Percentiles rank a stretch among this genome's conserved stretches.
Conservation (phyloP, 129 eudicot species). For the Flaveria sonorensis region DNA sequence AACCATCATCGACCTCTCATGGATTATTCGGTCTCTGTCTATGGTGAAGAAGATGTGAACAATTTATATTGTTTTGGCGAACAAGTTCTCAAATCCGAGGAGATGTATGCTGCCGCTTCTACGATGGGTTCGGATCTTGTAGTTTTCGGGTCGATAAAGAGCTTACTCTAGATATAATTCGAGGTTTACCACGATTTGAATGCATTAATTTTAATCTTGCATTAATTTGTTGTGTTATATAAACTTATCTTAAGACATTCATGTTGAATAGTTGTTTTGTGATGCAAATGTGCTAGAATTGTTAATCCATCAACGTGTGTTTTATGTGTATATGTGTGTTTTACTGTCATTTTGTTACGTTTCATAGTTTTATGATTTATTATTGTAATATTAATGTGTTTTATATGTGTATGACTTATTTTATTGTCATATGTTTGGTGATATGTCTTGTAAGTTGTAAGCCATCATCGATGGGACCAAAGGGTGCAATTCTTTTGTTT, state of each 20-base stretch:
- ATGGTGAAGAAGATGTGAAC: constrained; percentile 44
- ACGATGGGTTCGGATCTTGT: constrained; percentile 42
- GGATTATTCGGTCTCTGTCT: constrained; percentile 41
- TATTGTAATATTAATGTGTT: background rate
- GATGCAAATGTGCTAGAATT: background rate
- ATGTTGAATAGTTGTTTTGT: background rate
- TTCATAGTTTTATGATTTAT: background rate
- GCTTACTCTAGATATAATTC: constrained; percentile 14
- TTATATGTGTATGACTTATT: background rate
- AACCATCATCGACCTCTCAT: background rate
- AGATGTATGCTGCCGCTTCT: constrained; percentile 47
- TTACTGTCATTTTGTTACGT: background rate
- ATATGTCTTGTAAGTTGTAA: constrained; percentile 2
- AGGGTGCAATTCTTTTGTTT: background rate
- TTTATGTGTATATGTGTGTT: background rate
- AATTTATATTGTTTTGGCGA: constrained; percentile 32
- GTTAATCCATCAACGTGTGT: background rate
- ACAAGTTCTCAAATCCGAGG: constrained; percentile 44
- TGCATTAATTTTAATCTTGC: background rate
- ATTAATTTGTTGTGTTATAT: background rate
- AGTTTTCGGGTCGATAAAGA: constrained; percentile 13
- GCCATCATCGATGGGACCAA: constrained; percentile 7
- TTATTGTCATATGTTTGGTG: constrained; percentile 9
- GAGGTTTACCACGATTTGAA: background rate
- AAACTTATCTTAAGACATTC: background rate